Percentiles rank a stretch among this genome's conserved stretches.
Conservation (phyloP, 495 filamentous ascomycete genomes). For the Penicillium canescens region DNA sequence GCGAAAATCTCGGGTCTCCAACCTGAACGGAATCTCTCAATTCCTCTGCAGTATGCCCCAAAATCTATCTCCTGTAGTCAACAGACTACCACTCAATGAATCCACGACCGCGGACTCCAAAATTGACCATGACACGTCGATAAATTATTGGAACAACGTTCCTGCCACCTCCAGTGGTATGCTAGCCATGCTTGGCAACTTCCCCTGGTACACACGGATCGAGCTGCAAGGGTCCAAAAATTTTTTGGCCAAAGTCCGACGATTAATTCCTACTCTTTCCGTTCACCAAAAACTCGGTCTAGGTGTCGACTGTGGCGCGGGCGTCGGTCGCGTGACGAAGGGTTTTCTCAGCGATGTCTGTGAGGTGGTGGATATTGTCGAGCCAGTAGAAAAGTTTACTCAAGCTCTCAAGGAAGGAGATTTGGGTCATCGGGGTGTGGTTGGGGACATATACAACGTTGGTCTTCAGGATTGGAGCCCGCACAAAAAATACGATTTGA, state of each 20-base stretch:
- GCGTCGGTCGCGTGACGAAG: constrained; percentile 59
- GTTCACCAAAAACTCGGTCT: constrained; percentile 20
- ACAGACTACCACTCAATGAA: not conserved
- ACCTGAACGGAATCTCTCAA: not conserved
- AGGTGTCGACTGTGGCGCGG: constrained; percentile 58
- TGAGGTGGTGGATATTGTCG: constrained; percentile 53
- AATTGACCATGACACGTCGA: constrained; percentile 4
- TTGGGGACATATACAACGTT: constrained; percentile 64
- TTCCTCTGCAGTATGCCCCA: not conserved
- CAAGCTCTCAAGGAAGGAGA: constrained; percentile 19
- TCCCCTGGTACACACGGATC: constrained; percentile 63
- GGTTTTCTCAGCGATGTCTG: constrained; percentile 50
- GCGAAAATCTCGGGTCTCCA: no score
- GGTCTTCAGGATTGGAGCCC: constrained; percentile 74
- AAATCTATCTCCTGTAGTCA: not conserved
- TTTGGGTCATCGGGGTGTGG: constrained; percentile 18
- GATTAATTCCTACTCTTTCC: constrained; percentile 19
- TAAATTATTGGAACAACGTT: constrained; percentile 67
- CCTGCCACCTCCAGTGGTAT: constrained; percentile 58
- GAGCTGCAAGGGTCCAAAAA: constrained; percentile 71
- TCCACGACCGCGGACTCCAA: not conserved
- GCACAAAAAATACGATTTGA: constrained; percentile 46
- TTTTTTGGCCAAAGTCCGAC: constrained; percentile 72
- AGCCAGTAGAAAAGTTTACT: constrained; percentile 52
- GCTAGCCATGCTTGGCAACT: constrained; percentile 69